Base-by-base conservation (phyloP, 176 grass and related monocot genomes). In the Eragrostis curvula region DNA sequence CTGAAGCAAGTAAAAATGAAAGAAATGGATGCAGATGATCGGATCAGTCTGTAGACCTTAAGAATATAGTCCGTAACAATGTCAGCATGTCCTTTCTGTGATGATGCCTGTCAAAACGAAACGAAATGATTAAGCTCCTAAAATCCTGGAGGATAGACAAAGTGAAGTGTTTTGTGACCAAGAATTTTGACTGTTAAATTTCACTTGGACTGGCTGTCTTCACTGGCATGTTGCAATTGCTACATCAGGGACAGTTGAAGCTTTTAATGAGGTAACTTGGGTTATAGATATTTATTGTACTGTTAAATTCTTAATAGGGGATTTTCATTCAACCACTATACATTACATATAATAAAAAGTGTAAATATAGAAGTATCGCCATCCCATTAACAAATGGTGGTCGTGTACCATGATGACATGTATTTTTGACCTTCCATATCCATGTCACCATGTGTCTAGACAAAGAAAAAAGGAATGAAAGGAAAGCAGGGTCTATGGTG, bases 21-120 rank as follows among this genome's bases (percentile, higher is more conserved):
- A 49, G 43, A 11, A 24, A 45, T 71, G 7, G 41, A 46, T 52
- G 3, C 41, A 68, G 3, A 52, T 25, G 27, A 52, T 74, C 18
- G 17, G 30, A 45, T 66, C 71, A 42, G 17, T 55, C 10, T 52
- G 44, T 50, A 25, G 48, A 89, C 87, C 81, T 89, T 89, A 42
- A 89, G 40, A 85, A 84, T 80, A 62, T 89, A 85, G 40, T 89
- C 87, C 45, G 87, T 85, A 60, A 89, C 66, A 70, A 84, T 58
- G 55, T 76, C 72, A 24, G 77, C 75, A 46, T 85, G 46, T 9
- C 87, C 87, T 75, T 79, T 82, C 17, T 81, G 66, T 27, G 87
- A 79, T 25, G 78, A 74, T 67, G 81, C 87, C 82, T 89, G 74
- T 75, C 65, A 20, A 41, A 68, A 21, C 21, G 2, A 52, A 71